These are phyloP conservation scores for Alternaria sp. DNA, from an alignment of 2,329 filamentous ascomycete species.

Conservation along the genomic window DNA sequence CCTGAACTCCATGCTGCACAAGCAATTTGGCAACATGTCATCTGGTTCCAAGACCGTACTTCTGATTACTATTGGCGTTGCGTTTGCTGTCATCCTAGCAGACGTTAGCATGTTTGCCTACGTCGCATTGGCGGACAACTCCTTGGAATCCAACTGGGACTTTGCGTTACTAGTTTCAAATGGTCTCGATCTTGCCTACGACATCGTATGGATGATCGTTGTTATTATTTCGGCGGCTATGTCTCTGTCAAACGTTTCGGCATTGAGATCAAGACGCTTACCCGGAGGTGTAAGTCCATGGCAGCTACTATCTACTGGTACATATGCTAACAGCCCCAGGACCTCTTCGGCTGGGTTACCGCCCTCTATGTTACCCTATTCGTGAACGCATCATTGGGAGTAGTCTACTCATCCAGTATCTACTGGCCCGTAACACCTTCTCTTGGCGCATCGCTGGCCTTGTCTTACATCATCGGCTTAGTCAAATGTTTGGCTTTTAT, in stretches of 20 bases:
- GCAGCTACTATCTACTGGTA: not conserved
- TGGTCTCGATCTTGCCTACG: conserved; percentile 17
- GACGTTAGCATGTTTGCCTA: conserved; percentile 22
- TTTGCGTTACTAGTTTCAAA: not conserved
- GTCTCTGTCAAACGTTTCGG: conserved; percentile 17
- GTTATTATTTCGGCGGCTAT: conserved; percentile 22
- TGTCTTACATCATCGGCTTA: conserved; percentile 21
- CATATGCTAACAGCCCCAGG: conserved; percentile 15
- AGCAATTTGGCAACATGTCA: conserved; percentile 15
- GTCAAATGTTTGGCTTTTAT: conserved; percentile 28
- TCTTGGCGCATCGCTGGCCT: not conserved
- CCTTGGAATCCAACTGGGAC: not conserved
- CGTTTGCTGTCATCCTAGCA: conserved; percentile 25
- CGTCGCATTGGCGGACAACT: conserved; percentile 5
- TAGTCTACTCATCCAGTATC: not conserved
- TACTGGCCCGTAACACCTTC: not conserved
- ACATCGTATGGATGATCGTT: conserved; percentile 26
- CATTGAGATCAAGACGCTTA: conserved; percentile 20
- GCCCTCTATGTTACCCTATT: conserved; percentile 26
- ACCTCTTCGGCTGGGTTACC: conserved; percentile 21
- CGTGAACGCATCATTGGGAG: conserved; percentile 21
- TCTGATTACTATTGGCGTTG: conserved; percentile 21
- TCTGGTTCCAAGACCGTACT: conserved; percentile 19
- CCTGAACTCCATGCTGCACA: conserved; percentile 34
- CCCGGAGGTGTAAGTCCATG: conserved; percentile 26